A percentile compares a stretch with the other conserved stretches of the same genome.
Evolutionary conservation across 805 yeast genomes (phyloP).

Genomic region (Blastobotrys robertii): DNA sequence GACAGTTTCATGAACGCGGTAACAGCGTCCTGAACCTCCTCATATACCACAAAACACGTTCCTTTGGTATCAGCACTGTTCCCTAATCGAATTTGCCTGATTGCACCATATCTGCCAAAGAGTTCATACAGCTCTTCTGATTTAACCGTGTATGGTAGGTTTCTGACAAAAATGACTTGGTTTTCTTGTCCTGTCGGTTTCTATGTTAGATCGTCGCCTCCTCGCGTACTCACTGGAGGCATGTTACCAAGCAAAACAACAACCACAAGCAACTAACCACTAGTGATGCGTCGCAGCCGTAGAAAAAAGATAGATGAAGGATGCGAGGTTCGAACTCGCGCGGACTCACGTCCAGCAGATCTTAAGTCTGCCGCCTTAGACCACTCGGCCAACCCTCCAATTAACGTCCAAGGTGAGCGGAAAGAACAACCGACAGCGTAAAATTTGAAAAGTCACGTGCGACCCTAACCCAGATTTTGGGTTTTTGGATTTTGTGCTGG

Average conservation of each 20-base stretch:
- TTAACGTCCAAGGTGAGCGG: too few relatives aligned
- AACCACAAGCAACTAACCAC: not conserved
- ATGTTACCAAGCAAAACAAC: not conserved
- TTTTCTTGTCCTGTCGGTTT: conserved; percentile 5
- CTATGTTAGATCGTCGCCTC: not conserved
- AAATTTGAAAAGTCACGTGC: too few relatives aligned
- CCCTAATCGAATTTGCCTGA: conserved; percentile 43
- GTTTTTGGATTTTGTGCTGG: too few relatives aligned
- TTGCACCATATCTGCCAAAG: conserved; percentile 46
- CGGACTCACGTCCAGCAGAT: conserved; percentile 28
- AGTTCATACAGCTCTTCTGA: conserved; percentile 40
- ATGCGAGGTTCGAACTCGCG: conserved; percentile 30
- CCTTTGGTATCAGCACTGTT: conserved; percentile 35
- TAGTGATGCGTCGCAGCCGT: not conserved
- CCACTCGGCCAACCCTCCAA: conserved; percentile 32
- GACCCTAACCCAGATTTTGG: too few relatives aligned
- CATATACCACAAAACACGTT: conserved; percentile 47
- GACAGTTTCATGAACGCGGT: conserved; percentile 45
- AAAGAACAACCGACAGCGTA: too few relatives aligned
- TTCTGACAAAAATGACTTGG: conserved; percentile 42
- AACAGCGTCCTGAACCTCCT: conserved; percentile 38
- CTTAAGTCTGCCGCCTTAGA: conserved; percentile 32
- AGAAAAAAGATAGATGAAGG: conserved; percentile 21
- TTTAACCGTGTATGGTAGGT: conserved; percentile 44
- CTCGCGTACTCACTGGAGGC: not conserved